Conservation (phyloP, 1,284 basidiomycete genomes). For the Leccinum pachyderme region DNA sequence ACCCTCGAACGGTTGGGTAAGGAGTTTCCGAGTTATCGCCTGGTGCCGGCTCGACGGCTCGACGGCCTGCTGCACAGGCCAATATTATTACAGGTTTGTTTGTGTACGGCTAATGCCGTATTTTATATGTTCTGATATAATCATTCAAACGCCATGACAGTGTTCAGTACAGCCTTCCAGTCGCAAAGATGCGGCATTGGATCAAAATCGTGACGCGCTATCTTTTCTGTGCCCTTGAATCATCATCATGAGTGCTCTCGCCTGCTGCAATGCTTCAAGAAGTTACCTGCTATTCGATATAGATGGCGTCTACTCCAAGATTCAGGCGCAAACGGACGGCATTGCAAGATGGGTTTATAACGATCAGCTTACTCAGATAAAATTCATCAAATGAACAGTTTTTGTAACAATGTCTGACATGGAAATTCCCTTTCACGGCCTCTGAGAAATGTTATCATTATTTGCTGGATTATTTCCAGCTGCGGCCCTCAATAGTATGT, state of each 20-base stretch:
- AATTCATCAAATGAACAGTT: background rate
- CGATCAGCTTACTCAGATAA: background rate
- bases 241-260: background rate
- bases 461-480: background rate
- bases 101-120: background rate
- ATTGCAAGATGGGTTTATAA: background rate
- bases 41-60: background rate
- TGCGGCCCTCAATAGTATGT: background rate
- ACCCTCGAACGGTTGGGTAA: background rate
- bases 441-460: background rate
- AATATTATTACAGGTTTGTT: background rate
- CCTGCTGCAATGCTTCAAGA: background rate
- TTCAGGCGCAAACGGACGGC: background rate
- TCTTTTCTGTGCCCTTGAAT: background rate
- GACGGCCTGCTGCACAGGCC: background rate
- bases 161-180: background rate
- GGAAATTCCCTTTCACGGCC: background rate
- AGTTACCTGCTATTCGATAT: background rate
- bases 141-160: background rate
- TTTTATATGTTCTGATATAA: background rate
- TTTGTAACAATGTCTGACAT: background rate
- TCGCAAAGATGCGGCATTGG: background rate
- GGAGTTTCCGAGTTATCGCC: background rate
- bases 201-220: conserved; percentile 10
- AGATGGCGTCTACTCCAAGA: background rate